A percentile compares a stretch with the other conserved stretches of the same genome.
These are phyloP conservation scores for Arabis alpina DNA, from an alignment of 345 rosid genomes.

Conservation along the genomic window DNA sequence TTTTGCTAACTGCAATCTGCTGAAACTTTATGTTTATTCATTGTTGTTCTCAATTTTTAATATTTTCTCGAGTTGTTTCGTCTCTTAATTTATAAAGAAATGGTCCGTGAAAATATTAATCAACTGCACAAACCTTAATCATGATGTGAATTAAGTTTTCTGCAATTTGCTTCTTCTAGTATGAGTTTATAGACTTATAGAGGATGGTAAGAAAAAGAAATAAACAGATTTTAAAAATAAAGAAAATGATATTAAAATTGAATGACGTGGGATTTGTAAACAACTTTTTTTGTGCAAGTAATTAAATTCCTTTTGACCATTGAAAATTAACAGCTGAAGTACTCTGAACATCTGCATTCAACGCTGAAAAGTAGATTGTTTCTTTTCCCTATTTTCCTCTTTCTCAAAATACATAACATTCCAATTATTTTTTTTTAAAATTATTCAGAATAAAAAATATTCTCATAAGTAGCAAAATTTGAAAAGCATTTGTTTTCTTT, in stretches of 20 bases:
- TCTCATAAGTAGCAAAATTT: not conserved
- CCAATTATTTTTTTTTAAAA: not conserved
- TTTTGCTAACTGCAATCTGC: too few species aligned
- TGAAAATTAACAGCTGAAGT: conserved; percentile 41
- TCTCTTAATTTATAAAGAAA: too few species aligned
- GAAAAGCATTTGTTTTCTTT: not conserved
- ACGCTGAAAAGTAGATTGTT: conserved; percentile 38
- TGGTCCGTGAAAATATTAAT: too few species aligned
- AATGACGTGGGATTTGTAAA: conserved; percentile 44
- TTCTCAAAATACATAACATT: conserved; percentile 4
- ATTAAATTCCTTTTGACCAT: conserved; percentile 39
- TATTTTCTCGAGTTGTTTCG: too few species aligned
- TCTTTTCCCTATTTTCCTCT: conserved; percentile 23
- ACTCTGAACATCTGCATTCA: conserved; percentile 43
- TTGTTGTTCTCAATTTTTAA: too few species aligned
- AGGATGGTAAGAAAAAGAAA: too few species aligned
- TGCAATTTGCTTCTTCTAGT: too few species aligned
- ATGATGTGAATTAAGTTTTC: too few species aligned
- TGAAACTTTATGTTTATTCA: too few species aligned
- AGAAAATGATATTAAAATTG: not conserved
- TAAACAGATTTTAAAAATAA: not conserved
- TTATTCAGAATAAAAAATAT: conserved; percentile 1
- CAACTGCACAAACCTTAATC: too few species aligned
- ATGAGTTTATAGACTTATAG: too few species aligned
- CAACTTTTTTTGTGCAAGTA: conserved; percentile 38